Percentiles rank a stretch among this genome's conserved stretches.
phyloP scores from a whole-genome alignment of 2,329 filamentous ascomycete genomes.

The Pseudogymnoascus pannorum region DNA sequence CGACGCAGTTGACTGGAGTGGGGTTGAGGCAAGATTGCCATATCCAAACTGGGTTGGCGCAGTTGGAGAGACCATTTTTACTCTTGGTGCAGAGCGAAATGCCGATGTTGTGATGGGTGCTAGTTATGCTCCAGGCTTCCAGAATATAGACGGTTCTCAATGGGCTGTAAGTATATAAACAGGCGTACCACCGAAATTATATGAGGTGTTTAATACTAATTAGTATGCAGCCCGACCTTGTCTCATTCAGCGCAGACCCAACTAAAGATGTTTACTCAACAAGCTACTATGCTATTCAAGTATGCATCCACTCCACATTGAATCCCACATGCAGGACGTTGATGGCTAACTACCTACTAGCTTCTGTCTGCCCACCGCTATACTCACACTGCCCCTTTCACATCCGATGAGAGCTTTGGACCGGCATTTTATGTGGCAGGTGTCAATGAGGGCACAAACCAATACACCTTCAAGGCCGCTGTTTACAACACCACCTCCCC shows the following conservation, averaged over 20 bases:
- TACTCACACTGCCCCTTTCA: slow-evolving; percentile 39
- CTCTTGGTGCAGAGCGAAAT: slow-evolving; percentile 23
- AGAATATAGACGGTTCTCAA: slow-evolving; percentile 24
- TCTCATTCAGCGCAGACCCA: slow-evolving; percentile 32
- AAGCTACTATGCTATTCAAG: slow-evolving; percentile 41
- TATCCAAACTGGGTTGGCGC: slow-evolving; percentile 23
- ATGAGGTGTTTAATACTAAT: slow-evolving; percentile 3
- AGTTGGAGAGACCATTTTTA: slow-evolving; percentile 23
- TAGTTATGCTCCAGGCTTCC: slow-evolving; percentile 24
- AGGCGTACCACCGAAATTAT: background rate
- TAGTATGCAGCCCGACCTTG: slow-evolving; percentile 22
- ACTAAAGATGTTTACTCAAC: slow-evolving; percentile 42
- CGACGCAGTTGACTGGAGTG: slow-evolving; percentile 13
- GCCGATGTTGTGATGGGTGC: slow-evolving; percentile 21
- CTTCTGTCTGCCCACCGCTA: slow-evolving; percentile 41
- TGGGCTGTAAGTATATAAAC: slow-evolving; percentile 22
- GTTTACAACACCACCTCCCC: slow-evolving; percentile 45
- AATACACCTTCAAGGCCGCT: slow-evolving; percentile 43
- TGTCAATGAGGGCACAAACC: slow-evolving; percentile 34
- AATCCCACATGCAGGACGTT: background rate
- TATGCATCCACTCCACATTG: slow-evolving; percentile 20
- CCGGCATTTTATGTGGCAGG: slow-evolving; percentile 46
- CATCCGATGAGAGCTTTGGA: slow-evolving; percentile 30
- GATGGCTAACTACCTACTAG: slow-evolving; percentile 15
- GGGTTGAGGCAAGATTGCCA: slow-evolving; percentile 10